Conservation (phyloP, 495 filamentous ascomycete species). For the Aspergillus bridgeri region DNA sequence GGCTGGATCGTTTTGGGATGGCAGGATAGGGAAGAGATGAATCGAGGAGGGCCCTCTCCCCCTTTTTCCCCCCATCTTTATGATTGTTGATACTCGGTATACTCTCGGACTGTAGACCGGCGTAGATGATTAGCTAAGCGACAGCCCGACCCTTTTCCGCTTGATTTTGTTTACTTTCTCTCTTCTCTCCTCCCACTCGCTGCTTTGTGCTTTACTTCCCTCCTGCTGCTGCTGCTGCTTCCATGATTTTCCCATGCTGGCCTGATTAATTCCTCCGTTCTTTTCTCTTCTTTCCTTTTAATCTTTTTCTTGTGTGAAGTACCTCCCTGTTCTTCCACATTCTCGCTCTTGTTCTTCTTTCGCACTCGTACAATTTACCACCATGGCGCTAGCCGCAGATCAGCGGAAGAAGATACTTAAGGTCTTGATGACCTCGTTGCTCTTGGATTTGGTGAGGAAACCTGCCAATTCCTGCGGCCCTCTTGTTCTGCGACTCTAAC, state of each 20-base stretch:
- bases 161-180: neutral
- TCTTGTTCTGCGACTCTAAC: neutral
- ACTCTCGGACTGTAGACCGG: no score
- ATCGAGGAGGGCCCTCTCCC: neutral
- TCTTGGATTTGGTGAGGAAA: constrained; percentile 62
- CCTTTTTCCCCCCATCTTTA: no score
- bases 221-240: neutral
- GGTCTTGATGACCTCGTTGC: constrained; percentile 69
- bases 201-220: neutral
- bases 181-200: no score
- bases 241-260: constrained; percentile 2
- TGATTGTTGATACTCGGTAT: no score
- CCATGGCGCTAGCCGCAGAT: constrained; percentile 38
- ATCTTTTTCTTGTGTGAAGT: constrained; percentile 3
- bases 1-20: constrained; percentile 18
- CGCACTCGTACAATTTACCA: constrained; percentile 16
- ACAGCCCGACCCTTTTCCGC: neutral
- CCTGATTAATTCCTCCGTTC: constrained; percentile 5
- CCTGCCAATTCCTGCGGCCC: neutral
- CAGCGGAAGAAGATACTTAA: constrained; percentile 77
- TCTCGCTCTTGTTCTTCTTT: constrained; percentile 6
- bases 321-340: neutral
- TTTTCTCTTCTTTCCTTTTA: neutral
- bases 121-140: neutral
- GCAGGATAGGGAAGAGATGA: constrained; percentile 1